Base-by-base conservation (phyloP, 768 basidiomycete genomes). In the Tremella mesenterica region DNA sequence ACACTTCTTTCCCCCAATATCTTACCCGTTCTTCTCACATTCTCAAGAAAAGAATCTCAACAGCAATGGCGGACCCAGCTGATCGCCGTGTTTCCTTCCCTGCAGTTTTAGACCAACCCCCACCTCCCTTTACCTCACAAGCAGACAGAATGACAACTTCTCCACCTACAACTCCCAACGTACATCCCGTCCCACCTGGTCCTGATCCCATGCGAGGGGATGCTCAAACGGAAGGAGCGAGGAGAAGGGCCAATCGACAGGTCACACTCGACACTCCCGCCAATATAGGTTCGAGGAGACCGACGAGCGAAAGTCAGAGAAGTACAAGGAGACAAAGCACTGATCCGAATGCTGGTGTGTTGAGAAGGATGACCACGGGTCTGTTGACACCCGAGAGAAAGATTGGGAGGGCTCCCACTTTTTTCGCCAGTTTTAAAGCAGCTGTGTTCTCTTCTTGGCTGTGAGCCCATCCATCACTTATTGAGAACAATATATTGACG, bases 341-440 rank as follows among this genome's bases (percentile, higher is more conserved):
- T 27, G 67, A 64, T 30, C 67, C 67, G 0, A 48, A 56, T 36
- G 52, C 41, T 2, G 59, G 60, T 9, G 48, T 71, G 14, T n/a
- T 73, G 26, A 60, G 64, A 48, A 50, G 69, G 18, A 67, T 69
- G 58, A 70, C 68, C 9, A 73, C 69, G 16, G 69, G 63, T 1
- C 52, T 73, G 29, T 64, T 73, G 39, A 70, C 69, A 6, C 71
- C 71, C 13, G 65, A 64, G 23, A 57, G 56, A 48, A 65, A 59
- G 50, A 56, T 73, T 38, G 62, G 64, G 0, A 59, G 65, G 51
- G 56, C 59, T 4, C 71, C 71, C 1, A 67, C 61, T 4, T 66
- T 59, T 56, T 4, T 48, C 28, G 50, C 31, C 0, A 64, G 61
- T 53, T 46, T 67, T 45, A 58, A 53, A 25, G 69, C 69, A 21